Evolutionary conservation across 805 yeast species (phyloP).

Genomic region (Saccharomyces eubayanus): DNA sequence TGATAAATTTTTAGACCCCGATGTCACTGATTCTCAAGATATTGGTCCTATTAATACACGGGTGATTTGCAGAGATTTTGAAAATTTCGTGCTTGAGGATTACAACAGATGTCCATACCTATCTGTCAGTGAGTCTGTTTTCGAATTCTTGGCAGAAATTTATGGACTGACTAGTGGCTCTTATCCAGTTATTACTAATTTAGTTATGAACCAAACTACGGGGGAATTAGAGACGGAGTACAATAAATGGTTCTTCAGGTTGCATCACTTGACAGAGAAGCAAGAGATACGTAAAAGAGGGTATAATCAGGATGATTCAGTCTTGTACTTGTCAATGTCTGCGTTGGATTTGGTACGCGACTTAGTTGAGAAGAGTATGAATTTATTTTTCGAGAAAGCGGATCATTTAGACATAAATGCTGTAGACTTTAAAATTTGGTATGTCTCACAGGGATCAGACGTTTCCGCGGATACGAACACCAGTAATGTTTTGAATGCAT

Average conservation of each 20-base stretch:
- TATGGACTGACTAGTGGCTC: constrained; percentile 42
- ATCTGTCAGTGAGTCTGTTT: constrained; percentile 39
- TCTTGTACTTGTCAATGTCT: constrained; percentile 31
- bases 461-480: constrained; percentile 7
- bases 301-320: constrained; percentile 1
- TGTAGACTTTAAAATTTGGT: constrained; percentile 22
- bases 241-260: constrained; percentile 31
- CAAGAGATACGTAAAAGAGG: constrained; percentile 7
- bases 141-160: constrained; percentile 41
- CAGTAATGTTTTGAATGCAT: constrained; percentile 4
- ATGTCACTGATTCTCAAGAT: constrained; percentile 20
- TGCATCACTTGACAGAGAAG: constrained; percentile 28
- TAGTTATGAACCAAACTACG: constrained; percentile 24
- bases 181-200: constrained; percentile 32
- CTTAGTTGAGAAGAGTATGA: constrained; percentile 14
- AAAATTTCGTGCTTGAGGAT: constrained; percentile 34
- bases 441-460: constrained; percentile 5
- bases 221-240: constrained; percentile 29
- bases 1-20: constrained; percentile 32
- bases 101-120: constrained; percentile 23
- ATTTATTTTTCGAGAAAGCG: constrained; percentile 19
- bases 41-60: constrained; percentile 44
- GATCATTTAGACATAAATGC: constrained; percentile 9
- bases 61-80: constrained; percentile 38
- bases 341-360: constrained; percentile 26